Conservation (phyloP, 345 rosid species). For the Garcia nutans region DNA sequence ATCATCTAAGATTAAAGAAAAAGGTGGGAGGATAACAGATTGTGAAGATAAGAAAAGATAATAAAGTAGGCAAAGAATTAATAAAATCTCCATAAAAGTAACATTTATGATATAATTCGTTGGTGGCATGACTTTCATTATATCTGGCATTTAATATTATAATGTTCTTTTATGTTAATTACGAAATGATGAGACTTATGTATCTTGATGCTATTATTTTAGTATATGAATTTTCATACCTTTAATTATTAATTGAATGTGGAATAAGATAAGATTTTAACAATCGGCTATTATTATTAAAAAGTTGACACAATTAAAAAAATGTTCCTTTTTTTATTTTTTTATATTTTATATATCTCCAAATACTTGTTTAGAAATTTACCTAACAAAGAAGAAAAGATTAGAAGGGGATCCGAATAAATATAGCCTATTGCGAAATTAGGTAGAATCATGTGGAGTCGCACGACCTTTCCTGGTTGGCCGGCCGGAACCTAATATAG, state of each 20-base stretch:
- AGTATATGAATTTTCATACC: no score
- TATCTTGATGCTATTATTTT: no score
- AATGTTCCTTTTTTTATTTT: no score
- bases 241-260: no score
- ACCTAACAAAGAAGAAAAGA: no score
- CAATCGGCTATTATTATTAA: not conserved
- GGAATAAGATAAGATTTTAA: constrained; percentile 1
- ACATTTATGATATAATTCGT: not conserved
- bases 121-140: not conserved
- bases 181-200: no score
- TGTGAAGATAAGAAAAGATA: not conserved
- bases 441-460: no score
- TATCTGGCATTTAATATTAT: not conserved
- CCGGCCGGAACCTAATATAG: no score
- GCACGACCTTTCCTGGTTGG: no score
- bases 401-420: no score
- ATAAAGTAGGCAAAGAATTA: not conserved
- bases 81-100: not conserved
- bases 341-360: not conserved
- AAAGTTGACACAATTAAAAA: not conserved
- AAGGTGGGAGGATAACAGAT: not conserved
- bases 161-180: not conserved
- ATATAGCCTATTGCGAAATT: no score
- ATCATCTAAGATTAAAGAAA: not conserved
- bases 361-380: not conserved